Percentiles rank a stretch among this genome's conserved stretches.
phyloP scores from a whole-genome alignment of 805 yeast species.

The Suhomyces kilbournensis region DNA sequence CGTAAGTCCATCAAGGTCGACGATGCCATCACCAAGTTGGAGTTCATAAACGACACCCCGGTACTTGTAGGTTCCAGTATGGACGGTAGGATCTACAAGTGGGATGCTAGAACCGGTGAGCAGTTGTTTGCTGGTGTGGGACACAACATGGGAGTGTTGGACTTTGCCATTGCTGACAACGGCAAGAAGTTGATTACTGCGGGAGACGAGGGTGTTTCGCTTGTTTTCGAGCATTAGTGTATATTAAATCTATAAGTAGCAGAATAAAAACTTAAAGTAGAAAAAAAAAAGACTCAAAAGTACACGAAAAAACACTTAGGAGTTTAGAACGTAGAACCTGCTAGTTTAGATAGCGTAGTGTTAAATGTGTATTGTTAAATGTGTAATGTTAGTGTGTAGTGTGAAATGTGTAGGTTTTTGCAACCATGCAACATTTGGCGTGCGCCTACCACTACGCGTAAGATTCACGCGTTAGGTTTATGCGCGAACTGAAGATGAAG shows the following conservation, averaged over 20 bases:
- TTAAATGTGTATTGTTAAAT: too few species aligned
- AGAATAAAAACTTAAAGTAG: too few species aligned
- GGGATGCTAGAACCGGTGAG: conserved; percentile 86
- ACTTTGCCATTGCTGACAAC: conserved; percentile 65
- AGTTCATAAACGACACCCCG: conserved; percentile 60
- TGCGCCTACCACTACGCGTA: background rate
- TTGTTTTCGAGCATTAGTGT: conserved; percentile 49
- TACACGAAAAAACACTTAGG: too few species aligned
- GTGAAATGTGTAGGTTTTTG: background rate
- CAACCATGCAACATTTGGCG: background rate
- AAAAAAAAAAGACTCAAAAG: background rate
- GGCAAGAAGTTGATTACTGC: conserved; percentile 81
- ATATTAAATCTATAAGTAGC: too few species aligned
- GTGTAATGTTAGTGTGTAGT: too few species aligned
- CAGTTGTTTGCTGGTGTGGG: conserved; percentile 80
- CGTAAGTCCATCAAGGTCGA: conserved; percentile 65
- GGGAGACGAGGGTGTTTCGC: conserved; percentile 94
- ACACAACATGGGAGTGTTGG: conserved; percentile 91
- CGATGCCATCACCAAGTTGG: conserved; percentile 83
- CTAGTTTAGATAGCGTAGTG: too few species aligned
- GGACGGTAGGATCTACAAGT: conserved; percentile 82
- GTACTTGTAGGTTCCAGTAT: conserved; percentile 67
- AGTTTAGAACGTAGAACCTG: too few species aligned
- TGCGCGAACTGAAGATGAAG: background rate
- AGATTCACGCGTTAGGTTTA: background rate